phyloP scores from a whole-genome alignment of 306 rosid species.

The Carpinus viminea region DNA sequence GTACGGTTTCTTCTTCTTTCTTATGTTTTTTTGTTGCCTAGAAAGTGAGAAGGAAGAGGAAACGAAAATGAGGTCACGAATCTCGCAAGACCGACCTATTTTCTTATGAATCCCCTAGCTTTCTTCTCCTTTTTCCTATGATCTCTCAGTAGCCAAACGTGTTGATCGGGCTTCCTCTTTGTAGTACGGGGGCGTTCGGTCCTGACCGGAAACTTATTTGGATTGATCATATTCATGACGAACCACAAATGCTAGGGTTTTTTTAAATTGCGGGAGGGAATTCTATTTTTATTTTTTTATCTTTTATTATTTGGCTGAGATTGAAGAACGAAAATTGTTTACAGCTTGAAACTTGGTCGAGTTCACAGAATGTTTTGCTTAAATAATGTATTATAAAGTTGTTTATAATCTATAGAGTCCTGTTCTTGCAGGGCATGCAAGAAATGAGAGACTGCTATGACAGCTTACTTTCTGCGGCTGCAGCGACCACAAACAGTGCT shows the following conservation, averaged over 20 bases:
- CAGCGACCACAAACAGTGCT: conserved; percentile 92
- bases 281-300: neutral
- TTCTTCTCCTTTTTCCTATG: neutral
- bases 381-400: neutral
- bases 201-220: neutral
- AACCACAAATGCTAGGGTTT: conserved; percentile 27
- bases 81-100: neutral
- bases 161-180: neutral
- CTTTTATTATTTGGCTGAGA: neutral
- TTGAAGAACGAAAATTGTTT: neutral
- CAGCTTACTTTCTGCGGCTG: conserved; percentile 89
- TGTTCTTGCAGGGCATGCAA: conserved; percentile 67
- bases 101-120: neutral
- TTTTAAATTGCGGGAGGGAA: conserved; percentile 1
- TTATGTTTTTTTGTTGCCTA: conserved; percentile 4
- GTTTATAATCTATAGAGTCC: conserved; percentile 11
- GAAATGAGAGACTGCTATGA: conserved; percentile 94
- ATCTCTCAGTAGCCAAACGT: neutral
- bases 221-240: neutral
- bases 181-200: neutral
- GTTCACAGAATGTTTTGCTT: neutral
- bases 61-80: neutral
- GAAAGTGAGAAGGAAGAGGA: neutral
- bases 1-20: conserved; percentile 25
- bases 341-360: conserved; percentile 2